A percentile compares a stretch with the other conserved stretches of the same genome.
phyloP scores from a whole-genome alignment of 1,284 basidiomycete species.

The Schizophyllum commune region DNA sequence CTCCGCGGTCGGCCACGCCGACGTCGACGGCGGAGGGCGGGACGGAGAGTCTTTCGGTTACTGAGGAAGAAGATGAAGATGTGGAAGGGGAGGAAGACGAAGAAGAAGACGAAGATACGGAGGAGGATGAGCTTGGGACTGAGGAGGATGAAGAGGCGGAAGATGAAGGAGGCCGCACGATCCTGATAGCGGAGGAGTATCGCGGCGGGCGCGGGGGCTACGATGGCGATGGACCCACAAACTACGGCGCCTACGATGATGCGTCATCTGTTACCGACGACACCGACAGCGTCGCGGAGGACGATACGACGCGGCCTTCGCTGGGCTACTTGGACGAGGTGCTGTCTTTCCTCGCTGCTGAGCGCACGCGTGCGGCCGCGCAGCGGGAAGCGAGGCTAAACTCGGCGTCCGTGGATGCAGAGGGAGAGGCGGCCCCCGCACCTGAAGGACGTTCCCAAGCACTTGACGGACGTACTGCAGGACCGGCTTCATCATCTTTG shows the following conservation, averaged over 20 bases:
- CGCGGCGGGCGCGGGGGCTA: too few species aligned
- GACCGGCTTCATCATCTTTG: too few species aligned
- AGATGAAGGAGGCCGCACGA: too few species aligned
- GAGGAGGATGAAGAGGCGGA: too few species aligned
- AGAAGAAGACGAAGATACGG: background rate
- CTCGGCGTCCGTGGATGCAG: too few species aligned
- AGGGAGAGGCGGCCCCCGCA: too few species aligned
- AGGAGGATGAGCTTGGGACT: slow-evolving; percentile 9
- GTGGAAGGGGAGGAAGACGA: background rate
- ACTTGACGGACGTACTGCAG: too few species aligned
- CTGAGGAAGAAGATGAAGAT: background rate
- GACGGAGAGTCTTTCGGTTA: background rate
- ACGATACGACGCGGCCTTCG: background rate
- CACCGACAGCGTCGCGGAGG: background rate
- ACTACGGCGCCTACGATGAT: too few species aligned
- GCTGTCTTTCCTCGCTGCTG: slow-evolving; percentile 57
- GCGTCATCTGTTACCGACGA: background rate
- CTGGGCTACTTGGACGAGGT: slow-evolving; percentile 53
- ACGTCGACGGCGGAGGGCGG: background rate
- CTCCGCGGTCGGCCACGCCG: background rate
- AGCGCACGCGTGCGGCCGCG: slow-evolving; percentile 35
- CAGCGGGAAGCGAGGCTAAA: too few species aligned
- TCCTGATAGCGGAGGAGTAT: too few species aligned
- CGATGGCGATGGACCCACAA: too few species aligned
- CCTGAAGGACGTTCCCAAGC: too few species aligned